A percentile compares a stretch with the other conserved stretches of the same genome.
Evolutionary conservation across 179 eudicot species (phyloP).

Genomic region (Nepenthes alata): DNA sequence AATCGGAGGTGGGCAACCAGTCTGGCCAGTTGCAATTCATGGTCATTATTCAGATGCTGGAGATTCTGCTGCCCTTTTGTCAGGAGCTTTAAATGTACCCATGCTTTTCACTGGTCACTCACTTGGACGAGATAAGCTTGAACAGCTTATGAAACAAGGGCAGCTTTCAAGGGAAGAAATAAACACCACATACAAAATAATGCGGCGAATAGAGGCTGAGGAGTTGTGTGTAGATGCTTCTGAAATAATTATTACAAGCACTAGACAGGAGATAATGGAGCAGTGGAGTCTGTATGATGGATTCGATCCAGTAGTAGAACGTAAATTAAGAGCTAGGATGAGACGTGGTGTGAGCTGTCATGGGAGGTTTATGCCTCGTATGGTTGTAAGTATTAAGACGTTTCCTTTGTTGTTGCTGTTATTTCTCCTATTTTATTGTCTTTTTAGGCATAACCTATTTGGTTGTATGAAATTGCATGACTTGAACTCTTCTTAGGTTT

Average conservation of each 20-base stretch:
- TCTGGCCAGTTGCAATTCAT: slow-evolving; percentile 93
- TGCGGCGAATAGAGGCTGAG: slow-evolving; percentile 87
- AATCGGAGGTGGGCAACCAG: slow-evolving; percentile 63
- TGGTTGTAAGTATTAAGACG: slow-evolving; percentile 39
- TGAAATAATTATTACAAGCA: slow-evolving; percentile 85
- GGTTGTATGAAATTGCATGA: no score
- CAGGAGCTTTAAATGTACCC: slow-evolving; percentile 86
- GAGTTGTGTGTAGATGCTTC: slow-evolving; percentile 84
- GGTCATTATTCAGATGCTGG: slow-evolving; percentile 99
- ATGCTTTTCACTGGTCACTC: slow-evolving; percentile 98
- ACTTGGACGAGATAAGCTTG: slow-evolving; percentile 82
- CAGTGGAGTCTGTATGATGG: slow-evolving; percentile 97
- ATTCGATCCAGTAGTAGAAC: slow-evolving; percentile 73
- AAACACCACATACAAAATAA: slow-evolving; percentile 64
- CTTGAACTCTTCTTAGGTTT: no score
- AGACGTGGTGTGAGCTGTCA: slow-evolving; percentile 87
- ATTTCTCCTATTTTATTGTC: not conserved
- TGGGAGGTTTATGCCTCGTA: slow-evolving; percentile 95
- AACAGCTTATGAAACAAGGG: slow-evolving; percentile 83
- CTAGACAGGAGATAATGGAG: slow-evolving; percentile 92
- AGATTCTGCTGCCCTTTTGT: slow-evolving; percentile 73
- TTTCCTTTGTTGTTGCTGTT: no score
- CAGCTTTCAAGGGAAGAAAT: slow-evolving; percentile 69
- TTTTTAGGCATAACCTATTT: no score
- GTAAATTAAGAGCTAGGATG: slow-evolving; percentile 78